These are phyloP conservation scores for Monilinia polystroma DNA, from an alignment of 2,329 filamentous ascomycete genomes.

Conservation along the genomic window DNA sequence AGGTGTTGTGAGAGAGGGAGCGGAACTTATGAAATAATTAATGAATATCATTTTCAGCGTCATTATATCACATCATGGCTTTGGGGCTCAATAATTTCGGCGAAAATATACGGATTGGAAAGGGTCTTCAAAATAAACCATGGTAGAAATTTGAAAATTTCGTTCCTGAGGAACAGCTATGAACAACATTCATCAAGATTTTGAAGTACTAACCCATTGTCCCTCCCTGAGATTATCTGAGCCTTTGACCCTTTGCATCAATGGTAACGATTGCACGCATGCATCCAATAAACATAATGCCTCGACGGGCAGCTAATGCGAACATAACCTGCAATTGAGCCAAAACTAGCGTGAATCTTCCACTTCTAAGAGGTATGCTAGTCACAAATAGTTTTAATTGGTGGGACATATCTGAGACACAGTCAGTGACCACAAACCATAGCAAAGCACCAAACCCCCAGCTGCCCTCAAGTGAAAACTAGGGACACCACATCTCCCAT, in stretches of 20 bases:
- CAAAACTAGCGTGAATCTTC: neutral
- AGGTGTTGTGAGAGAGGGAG: slow-evolving; percentile 82
- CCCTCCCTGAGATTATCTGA: too few relatives aligned
- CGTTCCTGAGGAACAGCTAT: neutral
- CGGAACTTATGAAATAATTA: slow-evolving; percentile 63
- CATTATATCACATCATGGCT: neutral
- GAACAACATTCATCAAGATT: neutral
- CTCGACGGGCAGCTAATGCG: neutral
- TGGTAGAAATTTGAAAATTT: too few relatives aligned
- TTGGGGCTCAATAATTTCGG: neutral
- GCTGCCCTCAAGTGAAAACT: neutral
- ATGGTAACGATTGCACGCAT: neutral
- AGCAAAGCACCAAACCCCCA: neutral
- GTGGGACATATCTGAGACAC: neutral
- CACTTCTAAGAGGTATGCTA: too few relatives aligned
- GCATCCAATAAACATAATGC: neutral
- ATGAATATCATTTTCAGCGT: neutral
- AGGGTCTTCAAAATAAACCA: neutral
- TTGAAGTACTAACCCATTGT: neutral
- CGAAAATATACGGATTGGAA: neutral
- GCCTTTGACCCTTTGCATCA: too few relatives aligned
- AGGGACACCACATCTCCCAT: neutral
- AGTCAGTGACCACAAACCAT: neutral
- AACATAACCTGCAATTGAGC: too few relatives aligned
- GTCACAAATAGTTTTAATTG: neutral